Percentiles rank a stretch among this genome's conserved stretches.
Conservation (phyloP, 1,284 basidiomycete species). For the Trametes sp. region DNA sequence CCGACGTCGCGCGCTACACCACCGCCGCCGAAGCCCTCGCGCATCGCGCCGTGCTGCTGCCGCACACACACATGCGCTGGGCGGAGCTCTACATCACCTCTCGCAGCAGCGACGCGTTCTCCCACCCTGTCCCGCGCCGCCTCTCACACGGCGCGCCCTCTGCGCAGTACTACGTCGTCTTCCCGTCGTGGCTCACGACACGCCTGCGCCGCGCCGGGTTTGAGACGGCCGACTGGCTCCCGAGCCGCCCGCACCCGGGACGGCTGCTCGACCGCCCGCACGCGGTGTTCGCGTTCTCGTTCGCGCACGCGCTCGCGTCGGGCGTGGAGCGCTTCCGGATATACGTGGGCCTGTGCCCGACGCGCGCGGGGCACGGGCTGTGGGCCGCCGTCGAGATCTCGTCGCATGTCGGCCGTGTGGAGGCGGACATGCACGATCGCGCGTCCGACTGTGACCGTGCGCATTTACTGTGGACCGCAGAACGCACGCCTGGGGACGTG, state of each 20-base stretch:
- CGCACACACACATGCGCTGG: conserved; percentile 5
- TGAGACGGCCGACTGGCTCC: conserved; percentile 8
- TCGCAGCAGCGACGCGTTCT: conserved; percentile 9
- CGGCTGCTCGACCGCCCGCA: conserved; percentile 10
- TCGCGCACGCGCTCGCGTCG: conserved; percentile 7
- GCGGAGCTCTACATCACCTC: conserved; percentile 14
- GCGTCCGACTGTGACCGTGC: not conserved
- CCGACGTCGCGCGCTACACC: conserved; percentile 7
- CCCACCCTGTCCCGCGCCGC: not conserved
- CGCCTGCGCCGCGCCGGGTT: conserved; percentile 8
- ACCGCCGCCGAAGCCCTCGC: not conserved
- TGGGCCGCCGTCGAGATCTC: conserved; percentile 12
- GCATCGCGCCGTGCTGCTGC: not conserved
- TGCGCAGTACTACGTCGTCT: conserved; percentile 10
- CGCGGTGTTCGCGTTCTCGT: conserved; percentile 13
- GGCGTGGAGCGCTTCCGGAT: conserved; percentile 9
- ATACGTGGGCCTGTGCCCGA: conserved; percentile 10
- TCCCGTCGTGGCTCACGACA: conserved; percentile 1
- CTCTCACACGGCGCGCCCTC: not conserved
- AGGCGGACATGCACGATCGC: conserved; percentile 9
- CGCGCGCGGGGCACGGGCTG: conserved; percentile 3
- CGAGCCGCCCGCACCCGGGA: conserved; percentile 9
- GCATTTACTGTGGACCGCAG: not conserved
- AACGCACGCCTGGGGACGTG: not conserved
- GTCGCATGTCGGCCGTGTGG: conserved; percentile 7